Evolutionary conservation across 2,329 filamentous ascomycete species (phyloP).

Genomic region (Trichoderma simmonsii): DNA sequence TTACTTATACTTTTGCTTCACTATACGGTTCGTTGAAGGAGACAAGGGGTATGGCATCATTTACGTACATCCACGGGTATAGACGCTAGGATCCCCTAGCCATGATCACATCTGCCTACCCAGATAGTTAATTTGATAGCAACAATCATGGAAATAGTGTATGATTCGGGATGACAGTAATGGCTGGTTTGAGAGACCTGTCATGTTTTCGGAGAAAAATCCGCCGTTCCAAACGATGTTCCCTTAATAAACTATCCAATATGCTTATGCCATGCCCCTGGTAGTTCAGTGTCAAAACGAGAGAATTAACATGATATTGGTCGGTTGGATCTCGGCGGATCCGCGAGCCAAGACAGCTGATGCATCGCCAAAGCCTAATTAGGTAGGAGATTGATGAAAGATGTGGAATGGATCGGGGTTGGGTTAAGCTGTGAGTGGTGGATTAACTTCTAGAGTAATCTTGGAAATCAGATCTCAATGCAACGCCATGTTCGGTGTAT

Average conservation of each 20-base stretch:
- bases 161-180: background rate
- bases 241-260: background rate
- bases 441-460: slow-evolving; percentile 12
- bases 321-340: slow-evolving; percentile 20
- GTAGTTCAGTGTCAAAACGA: background rate
- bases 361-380: background rate
- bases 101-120: background rate
- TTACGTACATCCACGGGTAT: background rate
- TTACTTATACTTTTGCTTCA: slow-evolving; percentile 6
- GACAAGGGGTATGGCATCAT: background rate
- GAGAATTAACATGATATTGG: background rate
- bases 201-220: background rate
- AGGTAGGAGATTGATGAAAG: background rate
- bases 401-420: background rate
- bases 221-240: background rate
- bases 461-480: background rate
- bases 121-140: background rate
- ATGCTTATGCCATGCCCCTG: background rate
- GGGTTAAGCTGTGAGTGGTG: slow-evolving; percentile 12
- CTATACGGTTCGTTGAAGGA: no score
- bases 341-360: background rate
- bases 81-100: background rate
- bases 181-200: background rate
- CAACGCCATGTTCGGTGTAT: background rate
- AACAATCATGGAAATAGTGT: background rate